Conservation (phyloP, 345 rosid genomes). For the Crucihimalaya himalaica region DNA sequence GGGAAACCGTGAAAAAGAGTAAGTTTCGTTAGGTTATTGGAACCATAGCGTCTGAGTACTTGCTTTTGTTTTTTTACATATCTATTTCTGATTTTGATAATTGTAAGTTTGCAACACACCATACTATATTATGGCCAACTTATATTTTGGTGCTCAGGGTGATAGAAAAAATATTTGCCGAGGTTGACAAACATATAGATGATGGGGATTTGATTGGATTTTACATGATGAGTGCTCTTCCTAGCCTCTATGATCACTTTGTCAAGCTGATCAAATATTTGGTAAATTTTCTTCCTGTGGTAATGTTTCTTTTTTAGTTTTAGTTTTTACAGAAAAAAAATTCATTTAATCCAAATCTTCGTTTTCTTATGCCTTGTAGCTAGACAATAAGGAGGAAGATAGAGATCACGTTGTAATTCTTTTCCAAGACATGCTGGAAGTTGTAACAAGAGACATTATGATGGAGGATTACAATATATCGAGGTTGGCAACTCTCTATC, state of each 20-base stretch:
- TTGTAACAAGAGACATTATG: constrained; percentile 89
- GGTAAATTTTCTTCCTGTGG: constrained; percentile 55
- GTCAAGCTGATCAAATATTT: constrained; percentile 79
- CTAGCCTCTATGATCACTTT: constrained; percentile 79
- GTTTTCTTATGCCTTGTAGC: constrained; percentile 47
- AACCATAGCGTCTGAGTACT: constrained; percentile 13
- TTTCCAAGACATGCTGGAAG: constrained; percentile 99
- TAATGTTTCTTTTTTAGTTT: background rate
- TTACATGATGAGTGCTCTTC: constrained; percentile 88
- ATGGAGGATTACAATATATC: constrained; percentile 62
- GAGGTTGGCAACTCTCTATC: constrained; percentile 50
- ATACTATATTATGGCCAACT: background rate
- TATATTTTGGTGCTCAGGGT: constrained; percentile 52
- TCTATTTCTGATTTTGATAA: constrained; percentile 17
- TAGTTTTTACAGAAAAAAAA: background rate
- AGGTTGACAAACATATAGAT: constrained; percentile 60
- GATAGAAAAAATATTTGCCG: constrained; percentile 60
- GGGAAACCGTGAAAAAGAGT: constrained; percentile 67
- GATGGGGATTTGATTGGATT: constrained; percentile 47
- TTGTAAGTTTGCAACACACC: constrained; percentile 1
- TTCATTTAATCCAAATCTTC: constrained; percentile 26
- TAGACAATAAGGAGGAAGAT: constrained; percentile 69
- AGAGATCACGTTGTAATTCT: constrained; percentile 87
- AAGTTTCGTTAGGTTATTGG: constrained; percentile 41
- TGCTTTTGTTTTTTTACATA: constrained; percentile 23